phyloP scores from a whole-genome alignment of 176 grass and related monocot species.

The Olyra latifolia region DNA sequence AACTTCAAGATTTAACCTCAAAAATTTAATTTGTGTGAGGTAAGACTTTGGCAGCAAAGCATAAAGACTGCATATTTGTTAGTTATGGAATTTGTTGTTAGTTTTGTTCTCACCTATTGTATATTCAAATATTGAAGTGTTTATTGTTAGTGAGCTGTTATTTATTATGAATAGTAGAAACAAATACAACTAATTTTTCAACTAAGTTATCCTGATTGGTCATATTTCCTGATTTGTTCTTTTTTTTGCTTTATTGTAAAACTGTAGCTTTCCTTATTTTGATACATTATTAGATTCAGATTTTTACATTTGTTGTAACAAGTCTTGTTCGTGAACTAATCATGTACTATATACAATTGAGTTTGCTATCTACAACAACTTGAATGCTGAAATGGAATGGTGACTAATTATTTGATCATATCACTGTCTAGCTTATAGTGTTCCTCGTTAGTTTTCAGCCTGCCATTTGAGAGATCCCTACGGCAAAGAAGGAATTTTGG shows the following conservation, averaged over 20 bases:
- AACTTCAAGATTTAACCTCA: constrained; percentile 60
- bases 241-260: neutral
- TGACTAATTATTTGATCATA: neutral
- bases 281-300: neutral
- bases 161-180: neutral
- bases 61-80: neutral
- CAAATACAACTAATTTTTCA: neutral
- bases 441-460: neutral
- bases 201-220: neutral
- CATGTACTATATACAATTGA: neutral
- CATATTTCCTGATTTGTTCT: too few relatives aligned
- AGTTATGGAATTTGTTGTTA: neutral
- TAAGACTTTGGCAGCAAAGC: neutral
- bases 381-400: neutral
- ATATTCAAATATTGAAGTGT: neutral
- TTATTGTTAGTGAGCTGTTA: neutral
- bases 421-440: too few relatives aligned
- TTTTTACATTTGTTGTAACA: neutral
- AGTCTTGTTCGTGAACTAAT: neutral
- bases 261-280: neutral
- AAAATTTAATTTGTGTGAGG: neutral
- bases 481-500: neutral
- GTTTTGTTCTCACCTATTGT: neutral
- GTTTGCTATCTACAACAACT: neutral
- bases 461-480: neutral